Base-by-base conservation (phyloP, 2,329 filamentous ascomycete species). In the Grosmannia serpens region DNA sequence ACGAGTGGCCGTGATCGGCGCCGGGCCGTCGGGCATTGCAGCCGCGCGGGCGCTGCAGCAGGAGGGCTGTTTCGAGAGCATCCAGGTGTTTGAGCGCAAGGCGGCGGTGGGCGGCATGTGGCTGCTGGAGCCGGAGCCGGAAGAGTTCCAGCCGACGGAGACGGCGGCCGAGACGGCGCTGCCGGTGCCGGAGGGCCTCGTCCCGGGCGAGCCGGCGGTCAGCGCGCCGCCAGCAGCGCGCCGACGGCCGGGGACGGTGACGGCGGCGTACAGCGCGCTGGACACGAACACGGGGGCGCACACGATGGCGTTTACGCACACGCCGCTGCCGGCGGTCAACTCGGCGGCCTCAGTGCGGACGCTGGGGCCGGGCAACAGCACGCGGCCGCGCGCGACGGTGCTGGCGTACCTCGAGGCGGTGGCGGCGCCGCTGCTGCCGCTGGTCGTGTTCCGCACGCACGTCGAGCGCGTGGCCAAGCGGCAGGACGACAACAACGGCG, bases 401-500 rank as follows among this genome's bases (percentile, higher is more conserved):
- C 15, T 49, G 29, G 6, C 27, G 29, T 60, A 60, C 13, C 56
- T 60, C 2, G 55, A 57, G 38, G 35, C 26, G 15, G 9, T 58
- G 27, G 55, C 55, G 2, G 35, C 20, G n/a, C 58, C 58, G 6
- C 20, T 58, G 33, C 24, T 15, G 33, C 8, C n/a, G 1, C 17
- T 44, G 8, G 26, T 56, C 3, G 24, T 13, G 3, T 56, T 58
- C 26, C 27, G 22, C 13, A 60, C 59, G 17, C 33, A 38, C 2
- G 53, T 60, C 6, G 59, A 60, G 24, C 81, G 78, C 0, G 80
- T 84, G 3, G 82, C 85, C 65, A 67, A 72, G 13, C 77, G 76
- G 0, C 72, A 77, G 38, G 77, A 78, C 57, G 58, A 22, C 51
- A 38, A 68, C 3, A 33, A 10, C 31, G 31, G 10, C 20, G 66